phyloP scores from a whole-genome alignment of 495 filamentous ascomycete genomes.

The Durotheca rogersii region DNA sequence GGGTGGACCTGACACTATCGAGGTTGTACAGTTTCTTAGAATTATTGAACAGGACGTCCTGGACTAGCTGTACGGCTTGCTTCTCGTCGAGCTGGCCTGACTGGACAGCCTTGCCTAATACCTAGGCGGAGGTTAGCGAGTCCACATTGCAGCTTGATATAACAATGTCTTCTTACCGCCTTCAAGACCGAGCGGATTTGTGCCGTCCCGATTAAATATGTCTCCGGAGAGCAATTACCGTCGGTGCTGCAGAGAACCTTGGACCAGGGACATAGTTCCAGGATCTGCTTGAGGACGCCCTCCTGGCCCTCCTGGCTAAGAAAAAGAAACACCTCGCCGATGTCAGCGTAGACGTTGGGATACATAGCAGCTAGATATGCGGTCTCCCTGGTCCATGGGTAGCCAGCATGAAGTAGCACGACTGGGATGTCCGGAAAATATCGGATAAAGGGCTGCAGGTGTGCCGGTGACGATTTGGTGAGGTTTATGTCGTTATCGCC shows the following conservation, averaged over 20 bases:
- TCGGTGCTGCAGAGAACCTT: slow-evolving; percentile 87
- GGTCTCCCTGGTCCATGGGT: slow-evolving; percentile 80
- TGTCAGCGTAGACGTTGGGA: slow-evolving; percentile 80
- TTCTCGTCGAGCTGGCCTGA: slow-evolving; percentile 54
- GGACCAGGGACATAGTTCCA: slow-evolving; percentile 73
- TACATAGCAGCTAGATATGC: slow-evolving; percentile 82
- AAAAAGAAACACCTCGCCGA: slow-evolving; percentile 84
- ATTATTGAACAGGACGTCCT: slow-evolving; percentile 68
- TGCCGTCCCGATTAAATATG: slow-evolving; percentile 72
- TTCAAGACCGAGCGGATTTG: slow-evolving; percentile 78
- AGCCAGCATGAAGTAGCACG: slow-evolving; percentile 79
- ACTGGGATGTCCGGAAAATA: slow-evolving; percentile 68
- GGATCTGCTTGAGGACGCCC: slow-evolving; percentile 65
- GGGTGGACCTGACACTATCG: slow-evolving; percentile 12
- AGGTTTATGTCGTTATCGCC: slow-evolving; percentile 82
- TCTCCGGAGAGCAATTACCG: slow-evolving; percentile 82
- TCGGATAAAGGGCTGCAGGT: slow-evolving; percentile 72
- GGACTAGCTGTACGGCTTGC: slow-evolving; percentile 59
- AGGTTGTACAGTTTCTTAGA: slow-evolving; percentile 67
- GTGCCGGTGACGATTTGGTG: slow-evolving; percentile 68
- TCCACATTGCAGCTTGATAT: too few relatives aligned
- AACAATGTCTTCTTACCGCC: slow-evolving; percentile 54
- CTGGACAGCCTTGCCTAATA: slow-evolving; percentile 62
- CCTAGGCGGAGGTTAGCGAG: slow-evolving; percentile 37
- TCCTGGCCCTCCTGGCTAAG: slow-evolving; percentile 80